phyloP scores from a whole-genome alignment of 805 yeast species.

The Kluyveromyces dobzhanskii region DNA sequence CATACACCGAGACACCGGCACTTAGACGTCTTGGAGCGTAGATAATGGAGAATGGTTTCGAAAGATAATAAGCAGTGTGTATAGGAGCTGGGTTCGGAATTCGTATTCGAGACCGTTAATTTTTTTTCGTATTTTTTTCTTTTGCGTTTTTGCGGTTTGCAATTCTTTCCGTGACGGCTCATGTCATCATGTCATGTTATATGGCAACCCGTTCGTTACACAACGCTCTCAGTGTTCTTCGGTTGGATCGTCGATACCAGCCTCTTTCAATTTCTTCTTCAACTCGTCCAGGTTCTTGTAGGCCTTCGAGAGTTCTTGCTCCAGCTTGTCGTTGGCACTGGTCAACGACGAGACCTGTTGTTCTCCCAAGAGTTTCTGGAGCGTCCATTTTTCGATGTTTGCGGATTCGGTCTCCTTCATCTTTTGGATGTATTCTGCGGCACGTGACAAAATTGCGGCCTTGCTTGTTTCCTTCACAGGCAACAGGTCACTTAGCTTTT shows the following conservation, averaged over 20 bases:
- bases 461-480: slow-evolving; percentile 78
- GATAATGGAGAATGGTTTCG: too few species aligned
- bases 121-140: too few species aligned
- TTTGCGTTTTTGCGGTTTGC: too few species aligned
- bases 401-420: slow-evolving; percentile 84
- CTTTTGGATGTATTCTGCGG: slow-evolving; percentile 84
- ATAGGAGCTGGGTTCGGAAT: too few species aligned
- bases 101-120: too few species aligned
- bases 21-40: too few species aligned
- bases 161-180: too few species aligned
- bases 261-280: slow-evolving; percentile 40
- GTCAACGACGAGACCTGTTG: slow-evolving; percentile 84
- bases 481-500: slow-evolving; percentile 64
- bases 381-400: slow-evolving; percentile 89
- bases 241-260: slow-evolving; percentile 7
- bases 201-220: too few species aligned
- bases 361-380: slow-evolving; percentile 85
- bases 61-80: too few species aligned
- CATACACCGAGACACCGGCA: too few species aligned
- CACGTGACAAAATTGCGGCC: slow-evolving; percentile 79
- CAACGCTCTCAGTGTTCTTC: not conserved
- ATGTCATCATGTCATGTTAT: too few species aligned
- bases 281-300: slow-evolving; percentile 86
- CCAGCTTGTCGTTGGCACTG: slow-evolving; percentile 78
- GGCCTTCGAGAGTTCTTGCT: slow-evolving; percentile 81